phyloP scores from a whole-genome alignment of 2,329 filamentous ascomycete species.

The Lojkania enalia region DNA sequence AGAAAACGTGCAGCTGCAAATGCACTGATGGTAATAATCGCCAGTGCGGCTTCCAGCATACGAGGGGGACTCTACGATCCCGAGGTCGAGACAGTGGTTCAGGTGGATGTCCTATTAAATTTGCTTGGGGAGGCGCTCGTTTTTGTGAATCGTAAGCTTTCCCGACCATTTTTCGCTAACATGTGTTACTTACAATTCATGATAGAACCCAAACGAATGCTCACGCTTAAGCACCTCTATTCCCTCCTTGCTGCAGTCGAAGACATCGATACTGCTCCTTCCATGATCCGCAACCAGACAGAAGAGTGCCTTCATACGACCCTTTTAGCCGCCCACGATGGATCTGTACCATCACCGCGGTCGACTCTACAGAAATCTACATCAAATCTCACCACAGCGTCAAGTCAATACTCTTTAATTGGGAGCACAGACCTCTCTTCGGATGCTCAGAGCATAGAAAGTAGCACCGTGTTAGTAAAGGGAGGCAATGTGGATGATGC shows the following conservation, averaged over 20 bases:
- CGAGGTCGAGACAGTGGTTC: conserved; percentile 77
- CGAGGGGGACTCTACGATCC: conserved; percentile 87
- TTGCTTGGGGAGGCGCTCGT: conserved; percentile 82
- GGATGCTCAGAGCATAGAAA: conserved; percentile 38
- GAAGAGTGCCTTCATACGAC: conserved; percentile 79
- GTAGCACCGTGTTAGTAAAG: conserved; percentile 54
- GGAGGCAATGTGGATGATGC: conserved; percentile 41
- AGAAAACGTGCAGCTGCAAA: conserved; percentile 71
- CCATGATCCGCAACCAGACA: conserved; percentile 71
- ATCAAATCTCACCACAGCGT: conserved; percentile 56
- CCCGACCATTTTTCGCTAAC: conserved; percentile 8
- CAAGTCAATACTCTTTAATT: conserved; percentile 68
- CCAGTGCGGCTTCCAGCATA: conserved; percentile 86
- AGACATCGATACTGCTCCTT: conserved; percentile 75
- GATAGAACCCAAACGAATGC: conserved; percentile 57
- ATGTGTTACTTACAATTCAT: conserved; percentile 16
- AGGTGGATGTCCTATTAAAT: conserved; percentile 82
- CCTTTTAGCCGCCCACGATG: conserved; percentile 66
- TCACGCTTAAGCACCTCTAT: conserved; percentile 74
- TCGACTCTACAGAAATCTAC: conserved; percentile 61
- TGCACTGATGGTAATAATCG: conserved; percentile 79
- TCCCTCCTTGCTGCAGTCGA: conserved; percentile 76
- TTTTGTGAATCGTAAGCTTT: conserved; percentile 64
- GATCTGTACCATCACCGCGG: conserved; percentile 25
- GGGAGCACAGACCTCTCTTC: conserved; percentile 72